Base-by-base conservation (phyloP, 495 filamentous ascomycete genomes). In the Staphylotrichum tortipilum region DNA sequence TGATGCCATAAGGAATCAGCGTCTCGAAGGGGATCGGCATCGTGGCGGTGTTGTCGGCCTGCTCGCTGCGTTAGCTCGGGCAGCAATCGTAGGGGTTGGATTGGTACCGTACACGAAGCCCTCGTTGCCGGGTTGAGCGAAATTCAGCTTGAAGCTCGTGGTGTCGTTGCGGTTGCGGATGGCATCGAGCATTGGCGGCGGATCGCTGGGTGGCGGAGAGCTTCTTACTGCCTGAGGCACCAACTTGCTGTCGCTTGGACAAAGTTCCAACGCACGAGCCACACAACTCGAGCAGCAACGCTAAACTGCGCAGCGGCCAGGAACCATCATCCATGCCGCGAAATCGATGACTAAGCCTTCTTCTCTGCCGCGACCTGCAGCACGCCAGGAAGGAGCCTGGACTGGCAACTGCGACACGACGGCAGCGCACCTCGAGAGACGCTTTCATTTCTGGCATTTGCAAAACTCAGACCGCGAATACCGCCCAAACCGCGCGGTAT, bases 1-100 rank as follows among this genome's bases (percentile, higher is more conserved):
- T 86, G 77, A 96, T 90, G 58, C 78, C 92, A 73, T 94, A 97
- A 40, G 92, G 92, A 65, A 98, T 70, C 59, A 98, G 73, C 51
- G 89, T 83, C 78, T 98, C 92, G 74, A 97, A 97, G 44, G 92
- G 92, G 55, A 98, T 81, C 67, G 85, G 88, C 92, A 97, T 97
- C 41, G 61, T 78, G 77, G 55, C 47, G 47, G 51, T 51, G 54
- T 24, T 44, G 8, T 57, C 44, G 54, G 44, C 56, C 63, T 64
- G 15, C 24, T 54, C 37, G 47, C 55, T 56, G 40, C 2, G 48
- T 63, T 39, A 67, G 21, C 9, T 15, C 2, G 22, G 18, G 14
- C 1, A 1, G 4, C 8, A 38, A 5, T 7, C 28, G 11, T 2
- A 45, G 22, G 3, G 38, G 14, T 26, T 14, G 38, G 0, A 34